Percentiles rank a stretch among this genome's conserved stretches.
Evolutionary conservation across 2,329 filamentous ascomycete genomes (phyloP).

Genomic region (Diaporthe capsici): DNA sequence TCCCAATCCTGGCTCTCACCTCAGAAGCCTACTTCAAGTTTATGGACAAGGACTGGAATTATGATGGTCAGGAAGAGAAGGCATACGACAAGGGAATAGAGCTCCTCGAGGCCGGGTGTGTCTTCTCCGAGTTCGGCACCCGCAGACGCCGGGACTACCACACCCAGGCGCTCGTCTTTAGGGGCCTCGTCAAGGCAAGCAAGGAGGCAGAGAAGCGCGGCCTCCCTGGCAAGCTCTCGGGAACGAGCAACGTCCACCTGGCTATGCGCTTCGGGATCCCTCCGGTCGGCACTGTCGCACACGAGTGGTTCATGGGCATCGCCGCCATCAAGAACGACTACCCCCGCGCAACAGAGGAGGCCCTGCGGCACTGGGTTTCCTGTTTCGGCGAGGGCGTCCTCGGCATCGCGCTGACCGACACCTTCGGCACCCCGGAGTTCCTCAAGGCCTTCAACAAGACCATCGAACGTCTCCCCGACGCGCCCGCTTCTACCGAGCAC

Average conservation of each 20-base stretch:
- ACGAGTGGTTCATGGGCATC: constrained; percentile 99
- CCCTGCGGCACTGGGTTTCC: constrained; percentile 88
- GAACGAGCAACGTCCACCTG: constrained; percentile 97
- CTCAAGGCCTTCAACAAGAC: constrained; percentile 85
- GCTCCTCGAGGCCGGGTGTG: constrained; percentile 85
- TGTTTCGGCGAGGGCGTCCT: constrained; percentile 90
- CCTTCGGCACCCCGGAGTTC: constrained; percentile 93
- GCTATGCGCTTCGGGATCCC: constrained; percentile 91
- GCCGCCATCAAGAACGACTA: constrained; percentile 93
- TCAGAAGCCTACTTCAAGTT: constrained; percentile 99
- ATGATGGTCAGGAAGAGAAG: constrained; percentile 87
- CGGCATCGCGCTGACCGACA: constrained; percentile 93
- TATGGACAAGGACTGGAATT: constrained; percentile 92
- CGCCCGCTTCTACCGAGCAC: constrained; percentile 49
- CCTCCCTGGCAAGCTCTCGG: constrained; percentile 80
- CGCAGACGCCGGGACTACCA: constrained; percentile 92
- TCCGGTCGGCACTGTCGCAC: constrained; percentile 89
- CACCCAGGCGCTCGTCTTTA: constrained; percentile 92
- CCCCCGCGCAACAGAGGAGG: constrained; percentile 84
- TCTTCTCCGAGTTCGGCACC: constrained; percentile 95
- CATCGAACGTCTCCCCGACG: constrained; percentile 60
- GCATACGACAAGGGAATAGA: constrained; percentile 85
- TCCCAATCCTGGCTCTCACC: constrained; percentile 90
- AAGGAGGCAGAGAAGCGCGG: constrained; percentile 77
- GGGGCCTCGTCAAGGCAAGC: constrained; percentile 84